Base-by-base conservation (phyloP, 1,139 yeast species). In the Pichia sp. region DNA sequence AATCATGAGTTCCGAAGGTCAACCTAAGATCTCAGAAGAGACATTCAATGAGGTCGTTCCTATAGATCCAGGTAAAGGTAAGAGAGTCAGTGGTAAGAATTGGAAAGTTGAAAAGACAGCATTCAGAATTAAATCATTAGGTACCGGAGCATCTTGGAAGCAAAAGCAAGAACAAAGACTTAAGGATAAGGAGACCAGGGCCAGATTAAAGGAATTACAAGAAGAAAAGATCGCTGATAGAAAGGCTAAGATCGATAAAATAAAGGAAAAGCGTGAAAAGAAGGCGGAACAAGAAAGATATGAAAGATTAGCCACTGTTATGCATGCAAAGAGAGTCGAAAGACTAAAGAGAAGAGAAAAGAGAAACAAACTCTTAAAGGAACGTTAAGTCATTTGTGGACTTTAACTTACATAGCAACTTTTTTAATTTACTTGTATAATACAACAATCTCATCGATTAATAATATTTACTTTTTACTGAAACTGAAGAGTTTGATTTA, bases 241-340 rank as follows among this genome's bases (percentile, higher is more conserved):
- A 56, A 69, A 73, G 45, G 69, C 69, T 32, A 75, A 76, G 56
- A 66, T 83, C 34, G 75, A 76, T 34, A 78, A 74, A 40, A 63
- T 82, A 47, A 83, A 79, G 67, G 82, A 80, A 59, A 79, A 83
- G 68, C 75, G 81, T 65, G 85, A 80, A 56, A 77, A 78, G 62
- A 82, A 81, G 69, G 90, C 74, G 51, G 93, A 85, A 62, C 79
- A 77, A 67, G 91, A 83, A 61, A 75, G 93, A 59, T 85, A 81
- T 59, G 90, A 83, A 57, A 74, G 70, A 60, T 67, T 84, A 58
- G 88, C 93, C 14, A 73, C 77, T 40, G 83, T 82, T 68, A 81
- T 85, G 89, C 85, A 84, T 60, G 84, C 83, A 36, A 83, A 83
- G 77, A 83, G 79, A 73, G 82, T 83, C 36, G 94, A 85, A 52